These are phyloP conservation scores for Erucastrum elatum DNA, from an alignment of 345 rosid genomes.

Conservation along the genomic window DNA sequence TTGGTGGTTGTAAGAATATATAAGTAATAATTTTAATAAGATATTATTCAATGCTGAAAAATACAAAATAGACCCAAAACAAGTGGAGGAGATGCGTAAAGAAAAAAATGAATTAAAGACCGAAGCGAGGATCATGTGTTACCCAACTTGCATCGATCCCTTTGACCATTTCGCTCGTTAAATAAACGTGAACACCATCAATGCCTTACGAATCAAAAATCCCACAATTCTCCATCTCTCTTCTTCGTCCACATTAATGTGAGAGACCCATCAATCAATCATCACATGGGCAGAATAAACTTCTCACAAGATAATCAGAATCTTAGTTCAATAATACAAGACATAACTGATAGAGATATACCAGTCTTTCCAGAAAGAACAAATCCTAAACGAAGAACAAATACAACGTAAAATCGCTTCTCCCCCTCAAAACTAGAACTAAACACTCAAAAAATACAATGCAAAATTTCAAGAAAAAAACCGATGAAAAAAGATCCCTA, in stretches of 20 bases:
- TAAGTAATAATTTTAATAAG: background rate
- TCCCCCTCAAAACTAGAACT: no score
- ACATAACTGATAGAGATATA: no score
- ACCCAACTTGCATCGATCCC: constrained; percentile 6
- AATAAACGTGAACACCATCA: constrained; percentile 31
- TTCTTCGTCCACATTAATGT: constrained; percentile 1
- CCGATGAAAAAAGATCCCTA: no score
- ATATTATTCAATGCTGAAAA: background rate
- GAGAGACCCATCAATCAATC: background rate
- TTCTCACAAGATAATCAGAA: no score
- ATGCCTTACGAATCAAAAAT: constrained; percentile 12
- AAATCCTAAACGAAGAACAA: no score
- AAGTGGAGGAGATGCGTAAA: background rate
- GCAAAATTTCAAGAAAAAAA: no score
- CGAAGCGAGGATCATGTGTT: constrained; percentile 8
- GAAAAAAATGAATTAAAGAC: background rate
- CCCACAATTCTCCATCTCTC: background rate
- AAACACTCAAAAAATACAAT: no score
- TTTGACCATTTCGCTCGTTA: constrained; percentile 22
- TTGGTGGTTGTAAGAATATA: background rate
- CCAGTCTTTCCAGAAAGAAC: no score
- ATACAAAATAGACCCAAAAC: background rate
- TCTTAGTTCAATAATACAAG: no score
- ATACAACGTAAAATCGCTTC: no score
- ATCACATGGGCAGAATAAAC: constrained; percentile 1